These are phyloP conservation scores for Schoenoplectus triqueter DNA, from an alignment of 202 grass and related monocot genomes.

Conservation along the genomic window DNA sequence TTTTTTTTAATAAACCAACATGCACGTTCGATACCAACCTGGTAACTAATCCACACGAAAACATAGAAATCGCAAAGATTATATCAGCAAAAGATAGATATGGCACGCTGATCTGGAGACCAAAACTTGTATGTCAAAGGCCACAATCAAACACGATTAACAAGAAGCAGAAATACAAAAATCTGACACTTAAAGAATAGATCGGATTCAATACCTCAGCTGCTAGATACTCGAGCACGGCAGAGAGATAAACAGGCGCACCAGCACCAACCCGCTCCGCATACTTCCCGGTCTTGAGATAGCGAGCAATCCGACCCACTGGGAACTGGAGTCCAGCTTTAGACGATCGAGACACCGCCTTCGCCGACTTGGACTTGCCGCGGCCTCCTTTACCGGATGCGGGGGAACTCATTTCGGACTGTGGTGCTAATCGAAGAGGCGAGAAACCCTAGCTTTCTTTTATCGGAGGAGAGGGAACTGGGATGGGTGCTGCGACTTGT, in stretches of 20 bases:
- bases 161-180: not conserved
- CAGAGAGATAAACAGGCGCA: constrained; percentile 88
- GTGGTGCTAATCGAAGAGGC: not conserved
- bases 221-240: constrained; percentile 94
- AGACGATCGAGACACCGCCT: constrained; percentile 64
- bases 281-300: constrained; percentile 91
- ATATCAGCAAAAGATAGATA: not conserved
- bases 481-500: not conserved
- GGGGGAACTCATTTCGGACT: constrained; percentile 53
- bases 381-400: constrained; percentile 45
- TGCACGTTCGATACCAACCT: not conserved
- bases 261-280: constrained; percentile 79
- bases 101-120: not conserved
- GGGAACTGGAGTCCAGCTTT: constrained; percentile 93
- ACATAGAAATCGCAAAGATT: not conserved
- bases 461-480: not conserved
- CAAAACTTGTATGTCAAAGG: not conserved
- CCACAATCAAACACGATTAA: not conserved
- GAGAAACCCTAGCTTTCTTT: constrained; percentile 12
- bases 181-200: not conserved
- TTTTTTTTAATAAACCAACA: not conserved
- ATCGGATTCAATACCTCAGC: constrained; percentile 54
- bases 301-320: constrained; percentile 74
- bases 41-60: not conserved
- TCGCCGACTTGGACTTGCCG: constrained; percentile 62